Evolutionary conservation across 176 grass and related monocot species (phyloP).

Genomic region (Puccinellia tenuiflora): DNA sequence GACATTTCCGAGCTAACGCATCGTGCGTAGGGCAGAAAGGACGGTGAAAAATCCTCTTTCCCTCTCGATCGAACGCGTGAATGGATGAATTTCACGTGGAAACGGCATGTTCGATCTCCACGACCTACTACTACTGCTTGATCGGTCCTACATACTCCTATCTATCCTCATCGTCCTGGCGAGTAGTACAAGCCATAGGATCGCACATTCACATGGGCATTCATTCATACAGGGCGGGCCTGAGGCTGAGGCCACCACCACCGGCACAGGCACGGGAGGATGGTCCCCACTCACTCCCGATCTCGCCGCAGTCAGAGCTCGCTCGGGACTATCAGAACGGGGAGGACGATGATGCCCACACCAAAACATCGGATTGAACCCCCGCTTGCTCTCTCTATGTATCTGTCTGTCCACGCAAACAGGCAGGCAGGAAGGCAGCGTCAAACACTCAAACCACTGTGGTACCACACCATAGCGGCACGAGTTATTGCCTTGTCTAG

Average conservation of each 20-base stretch:
- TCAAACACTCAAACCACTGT: no score
- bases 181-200: neutral
- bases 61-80: no score
- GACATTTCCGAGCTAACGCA: no score
- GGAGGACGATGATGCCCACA: neutral
- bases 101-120: no score
- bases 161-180: neutral
- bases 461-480: neutral
- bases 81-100: neutral
- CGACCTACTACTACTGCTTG: neutral
- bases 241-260: neutral
- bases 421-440: no score
- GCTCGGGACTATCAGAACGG: neutral
- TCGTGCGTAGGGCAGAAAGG: no score
- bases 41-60: no score
- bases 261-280: neutral
- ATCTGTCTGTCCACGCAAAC: neutral
- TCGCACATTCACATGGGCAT: constrained; percentile 15
- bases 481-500: neutral
- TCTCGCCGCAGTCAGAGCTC: neutral
- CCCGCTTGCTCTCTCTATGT: no score
- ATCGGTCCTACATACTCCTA: no score
- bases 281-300: neutral
- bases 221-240: neutral
- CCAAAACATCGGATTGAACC: neutral